Conservation (phyloP, 305 asterid genomes). For the Fraxinus platypoda region DNA sequence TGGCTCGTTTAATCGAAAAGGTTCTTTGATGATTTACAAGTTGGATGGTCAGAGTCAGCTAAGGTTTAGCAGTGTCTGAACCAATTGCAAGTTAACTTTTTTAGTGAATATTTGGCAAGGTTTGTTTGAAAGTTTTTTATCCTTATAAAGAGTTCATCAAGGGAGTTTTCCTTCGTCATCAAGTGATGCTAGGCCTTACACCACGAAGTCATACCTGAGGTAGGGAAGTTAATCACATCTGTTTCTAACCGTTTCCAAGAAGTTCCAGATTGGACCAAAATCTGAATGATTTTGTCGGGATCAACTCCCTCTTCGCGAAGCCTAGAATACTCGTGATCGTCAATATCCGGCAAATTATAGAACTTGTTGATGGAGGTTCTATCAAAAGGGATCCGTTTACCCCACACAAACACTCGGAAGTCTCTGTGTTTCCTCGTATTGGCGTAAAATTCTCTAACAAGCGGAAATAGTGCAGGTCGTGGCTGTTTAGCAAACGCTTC, state of each 20-base stretch:
- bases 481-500: background rate
- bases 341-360: background rate
- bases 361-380: background rate
- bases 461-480: background rate
- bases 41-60: too few relatives aligned
- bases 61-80: too few relatives aligned
- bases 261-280: background rate
- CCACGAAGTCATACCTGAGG: background rate
- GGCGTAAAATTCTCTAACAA: background rate
- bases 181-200: background rate
- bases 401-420: background rate
- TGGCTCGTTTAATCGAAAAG: too few relatives aligned
- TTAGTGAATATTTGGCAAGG: too few relatives aligned
- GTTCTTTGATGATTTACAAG: too few relatives aligned
- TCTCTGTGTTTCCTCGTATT: background rate
- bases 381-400: background rate
- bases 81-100: too few relatives aligned
- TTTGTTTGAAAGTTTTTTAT: too few relatives aligned
- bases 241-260: background rate
- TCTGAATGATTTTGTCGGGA: background rate
- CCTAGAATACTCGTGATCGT: background rate
- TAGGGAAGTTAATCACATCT: background rate
- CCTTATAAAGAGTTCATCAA: too few relatives aligned
- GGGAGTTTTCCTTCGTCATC: too few relatives aligned
- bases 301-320: background rate